These are phyloP conservation scores for Spongispora temasekensis DNA, from an alignment of 1,284 basidiomycete genomes.

Conservation along the genomic window DNA sequence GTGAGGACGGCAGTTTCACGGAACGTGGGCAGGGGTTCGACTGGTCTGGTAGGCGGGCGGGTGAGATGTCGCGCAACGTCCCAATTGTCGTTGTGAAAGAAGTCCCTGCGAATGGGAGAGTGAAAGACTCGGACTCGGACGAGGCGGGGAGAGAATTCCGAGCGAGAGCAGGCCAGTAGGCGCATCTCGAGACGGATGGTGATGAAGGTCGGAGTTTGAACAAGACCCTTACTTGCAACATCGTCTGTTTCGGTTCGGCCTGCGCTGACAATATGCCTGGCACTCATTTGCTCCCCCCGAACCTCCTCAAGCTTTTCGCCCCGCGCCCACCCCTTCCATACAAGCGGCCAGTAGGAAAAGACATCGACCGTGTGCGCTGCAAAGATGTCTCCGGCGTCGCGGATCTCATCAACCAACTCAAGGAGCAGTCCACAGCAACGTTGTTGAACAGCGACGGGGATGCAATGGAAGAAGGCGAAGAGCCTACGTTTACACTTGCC, in stretches of 20 bases:
- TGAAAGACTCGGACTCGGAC: constrained; percentile 12
- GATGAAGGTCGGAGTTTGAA: constrained; percentile 34
- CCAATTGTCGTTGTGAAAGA: constrained; percentile 60
- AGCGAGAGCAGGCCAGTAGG: constrained; percentile 15
- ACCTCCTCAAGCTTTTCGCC: constrained; percentile 92
- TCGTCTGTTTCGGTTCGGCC: constrained; percentile 11
- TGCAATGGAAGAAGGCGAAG: constrained; percentile 78
- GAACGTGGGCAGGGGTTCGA: constrained; percentile 15
- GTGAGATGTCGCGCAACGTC: constrained; percentile 15
- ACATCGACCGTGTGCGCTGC: constrained; percentile 70
- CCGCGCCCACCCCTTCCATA: constrained; percentile 88
- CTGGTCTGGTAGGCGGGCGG: constrained; percentile 8
- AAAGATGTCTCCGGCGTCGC: constrained; percentile 80
- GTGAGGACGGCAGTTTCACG: constrained; percentile 45
- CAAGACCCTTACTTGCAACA: constrained; percentile 1
- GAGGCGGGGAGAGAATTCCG: constrained; percentile 10
- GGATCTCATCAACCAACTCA: constrained; percentile 68
- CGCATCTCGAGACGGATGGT: constrained; percentile 29
- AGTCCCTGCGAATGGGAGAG: constrained; percentile 26
- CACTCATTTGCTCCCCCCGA: constrained; percentile 88
- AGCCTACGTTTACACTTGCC: constrained; percentile 73
- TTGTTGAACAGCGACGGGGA: constrained; percentile 59
- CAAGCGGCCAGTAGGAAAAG: constrained; percentile 78
- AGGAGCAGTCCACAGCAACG: constrained; percentile 73
- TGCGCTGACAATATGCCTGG: constrained; percentile 58